Evolutionary conservation across 768 basidiomycete genomes (phyloP).

Genomic region (Cystobasidium tubakii): DNA sequence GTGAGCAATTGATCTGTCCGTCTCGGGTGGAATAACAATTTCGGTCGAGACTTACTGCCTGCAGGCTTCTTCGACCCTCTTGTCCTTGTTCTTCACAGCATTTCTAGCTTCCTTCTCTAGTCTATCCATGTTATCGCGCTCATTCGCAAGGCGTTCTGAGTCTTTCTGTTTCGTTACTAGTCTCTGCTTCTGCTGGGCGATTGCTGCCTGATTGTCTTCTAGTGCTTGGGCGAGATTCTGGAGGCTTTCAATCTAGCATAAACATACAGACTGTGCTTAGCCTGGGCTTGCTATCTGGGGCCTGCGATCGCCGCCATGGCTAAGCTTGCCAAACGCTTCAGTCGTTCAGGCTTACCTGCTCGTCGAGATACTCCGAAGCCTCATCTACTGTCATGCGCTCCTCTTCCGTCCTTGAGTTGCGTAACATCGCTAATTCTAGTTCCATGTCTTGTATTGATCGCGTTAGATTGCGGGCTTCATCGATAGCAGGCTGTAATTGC

Average conservation of each 20-base stretch:
- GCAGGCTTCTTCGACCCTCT: slow-evolving; percentile 28
- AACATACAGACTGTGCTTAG: not conserved
- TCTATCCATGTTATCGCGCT: slow-evolving; percentile 14
- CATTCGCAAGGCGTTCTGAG: not conserved
- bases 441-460: slow-evolving; percentile 36
- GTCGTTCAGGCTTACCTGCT: slow-evolving; percentile 17
- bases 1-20: not conserved
- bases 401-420: slow-evolving; percentile 31
- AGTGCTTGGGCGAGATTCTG: slow-evolving; percentile 19
- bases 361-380: slow-evolving; percentile 16
- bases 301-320: too few species aligned
- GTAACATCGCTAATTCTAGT: slow-evolving; percentile 32
- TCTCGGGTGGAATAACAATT: too few species aligned
- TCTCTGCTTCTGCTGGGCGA: slow-evolving; percentile 1
- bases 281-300: not conserved
- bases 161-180: slow-evolving; percentile 16
- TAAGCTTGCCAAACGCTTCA: too few species aligned
- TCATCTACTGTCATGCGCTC: slow-evolving; percentile 36
- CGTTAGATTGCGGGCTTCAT: slow-evolving; percentile 26
- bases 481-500: slow-evolving; percentile 22
- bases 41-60: slow-evolving; percentile 5
- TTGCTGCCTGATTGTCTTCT: not conserved
- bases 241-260: slow-evolving; percentile 17
- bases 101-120: slow-evolving; percentile 25
- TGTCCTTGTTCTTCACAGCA: slow-evolving; percentile 30